phyloP scores from a whole-genome alignment of 805 yeast genomes.

The Spathaspora hagerdaliae region DNA sequence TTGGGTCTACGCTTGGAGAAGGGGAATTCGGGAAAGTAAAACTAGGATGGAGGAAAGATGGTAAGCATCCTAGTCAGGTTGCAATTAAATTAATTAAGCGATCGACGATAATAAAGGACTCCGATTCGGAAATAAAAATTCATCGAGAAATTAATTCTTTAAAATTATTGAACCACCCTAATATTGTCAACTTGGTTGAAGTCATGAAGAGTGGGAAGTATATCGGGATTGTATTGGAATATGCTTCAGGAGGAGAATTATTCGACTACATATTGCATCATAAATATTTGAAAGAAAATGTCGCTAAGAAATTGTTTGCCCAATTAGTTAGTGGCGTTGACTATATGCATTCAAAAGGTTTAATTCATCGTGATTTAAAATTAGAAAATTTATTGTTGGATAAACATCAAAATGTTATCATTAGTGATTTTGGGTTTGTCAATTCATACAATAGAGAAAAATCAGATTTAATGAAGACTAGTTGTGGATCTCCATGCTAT shows the following conservation, averaged over 20 bases:
- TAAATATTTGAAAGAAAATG: conserved; percentile 79
- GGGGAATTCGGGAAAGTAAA: conserved; percentile 99
- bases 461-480: conserved; percentile 82
- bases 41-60: conserved; percentile 90
- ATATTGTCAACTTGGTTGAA: conserved; percentile 86
- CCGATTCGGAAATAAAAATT: conserved; percentile 83
- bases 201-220: conserved; percentile 91
- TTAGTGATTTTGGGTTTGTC: conserved; percentile 93
- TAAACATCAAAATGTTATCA: conserved; percentile 79
- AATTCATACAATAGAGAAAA: conserved; percentile 64
- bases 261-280: conserved; percentile 88
- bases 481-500: conserved; percentile 97
- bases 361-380: conserved; percentile 75
- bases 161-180: conserved; percentile 84
- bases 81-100: conserved; percentile 91
- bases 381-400: conserved; percentile 74
- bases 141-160: conserved; percentile 91
- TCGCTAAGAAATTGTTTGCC: conserved; percentile 85
- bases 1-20: conserved; percentile 94
- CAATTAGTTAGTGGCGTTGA: conserved; percentile 92
- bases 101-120: conserved; percentile 81
- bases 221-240: conserved; percentile 93
- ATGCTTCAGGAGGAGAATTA: conserved; percentile 96
- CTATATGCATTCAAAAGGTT: conserved; percentile 78
- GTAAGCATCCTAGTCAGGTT: conserved; percentile 73